Evolutionary conservation across 805 yeast genomes (phyloP).

Genomic region (Hemisphaericaspora nanyangensis): DNA sequence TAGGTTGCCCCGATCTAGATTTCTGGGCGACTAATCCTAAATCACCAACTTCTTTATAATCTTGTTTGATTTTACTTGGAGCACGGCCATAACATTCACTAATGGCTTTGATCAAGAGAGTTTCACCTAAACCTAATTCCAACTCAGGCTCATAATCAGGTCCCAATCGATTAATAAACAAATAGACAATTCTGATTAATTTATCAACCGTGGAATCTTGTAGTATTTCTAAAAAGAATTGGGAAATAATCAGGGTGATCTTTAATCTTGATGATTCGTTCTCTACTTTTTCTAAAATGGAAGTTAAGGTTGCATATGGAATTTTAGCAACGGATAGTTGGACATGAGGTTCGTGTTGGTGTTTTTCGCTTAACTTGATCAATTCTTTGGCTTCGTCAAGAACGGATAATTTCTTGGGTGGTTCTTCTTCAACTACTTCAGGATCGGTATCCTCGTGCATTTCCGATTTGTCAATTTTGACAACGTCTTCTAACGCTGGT

Average conservation of each 20-base stretch:
- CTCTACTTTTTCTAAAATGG: constrained; percentile 75
- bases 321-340: constrained; percentile 13
- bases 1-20: constrained; percentile 79
- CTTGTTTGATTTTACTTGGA: constrained; percentile 62
- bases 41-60: constrained; percentile 81
- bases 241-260: constrained; percentile 71
- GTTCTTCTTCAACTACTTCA: constrained; percentile 2
- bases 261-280: constrained; percentile 78
- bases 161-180: constrained; percentile 84
- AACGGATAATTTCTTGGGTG: constrained; percentile 2
- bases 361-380: constrained; percentile 5
- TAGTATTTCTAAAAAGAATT: constrained; percentile 65
- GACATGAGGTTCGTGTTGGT: constrained; percentile 1
- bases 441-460: constrained; percentile 5
- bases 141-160: constrained; percentile 92
- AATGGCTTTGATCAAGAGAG: constrained; percentile 80
- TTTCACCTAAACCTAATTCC: constrained; percentile 92
- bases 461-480: constrained; percentile 1
- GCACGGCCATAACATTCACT: constrained; percentile 88
- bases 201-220: constrained; percentile 39
- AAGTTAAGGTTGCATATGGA: constrained; percentile 44
- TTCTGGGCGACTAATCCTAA: constrained; percentile 83
- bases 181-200: constrained; percentile 69
- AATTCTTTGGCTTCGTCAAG: constrained; percentile 12
- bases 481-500: not conserved